Conservation (phyloP, 768 basidiomycete species). For the Clitopilus hobsonii region DNA sequence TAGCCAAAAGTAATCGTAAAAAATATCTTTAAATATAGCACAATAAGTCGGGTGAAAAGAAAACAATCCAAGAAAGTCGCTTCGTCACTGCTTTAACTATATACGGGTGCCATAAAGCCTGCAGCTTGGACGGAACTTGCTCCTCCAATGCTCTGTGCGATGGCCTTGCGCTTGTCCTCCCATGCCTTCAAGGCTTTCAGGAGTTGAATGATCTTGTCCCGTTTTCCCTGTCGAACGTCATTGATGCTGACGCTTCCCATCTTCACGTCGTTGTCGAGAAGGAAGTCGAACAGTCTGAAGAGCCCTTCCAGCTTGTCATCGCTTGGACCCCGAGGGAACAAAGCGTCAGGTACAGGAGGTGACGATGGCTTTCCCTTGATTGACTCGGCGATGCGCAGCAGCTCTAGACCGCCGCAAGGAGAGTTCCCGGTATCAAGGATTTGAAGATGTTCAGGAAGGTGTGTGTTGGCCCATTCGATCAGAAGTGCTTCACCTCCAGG, state of each 20-base stretch:
- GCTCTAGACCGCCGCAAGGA: slow-evolving; percentile 64
- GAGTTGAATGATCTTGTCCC: slow-evolving; percentile 77
- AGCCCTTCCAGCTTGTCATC: slow-evolving; percentile 86
- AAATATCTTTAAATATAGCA: background rate
- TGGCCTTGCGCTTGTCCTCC: slow-evolving; percentile 69
- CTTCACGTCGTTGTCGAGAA: slow-evolving; percentile 88
- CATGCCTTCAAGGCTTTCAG: slow-evolving; percentile 71
- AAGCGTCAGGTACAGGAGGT: slow-evolving; percentile 73
- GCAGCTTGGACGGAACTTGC: slow-evolving; percentile 27
- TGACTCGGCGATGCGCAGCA: slow-evolving; percentile 83
- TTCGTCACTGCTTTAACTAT: no score
- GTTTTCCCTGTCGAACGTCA: slow-evolving; percentile 80
- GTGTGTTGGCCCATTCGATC: slow-evolving; percentile 86
- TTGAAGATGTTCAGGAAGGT: slow-evolving; percentile 62
- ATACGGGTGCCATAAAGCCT: slow-evolving; percentile 27
- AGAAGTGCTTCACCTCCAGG: slow-evolving; percentile 42
- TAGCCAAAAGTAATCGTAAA: background rate
- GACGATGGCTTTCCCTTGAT: slow-evolving; percentile 62
- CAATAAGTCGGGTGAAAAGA: background rate
- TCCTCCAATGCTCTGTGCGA: slow-evolving; percentile 49
- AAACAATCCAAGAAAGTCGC: background rate
- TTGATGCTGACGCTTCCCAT: slow-evolving; percentile 93
- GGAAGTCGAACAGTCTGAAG: slow-evolving; percentile 86
- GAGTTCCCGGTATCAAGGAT: slow-evolving; percentile 42
- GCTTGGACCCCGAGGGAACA: slow-evolving; percentile 61